These are phyloP conservation scores for Cornus suecica DNA, from an alignment of 148 eudicot genomes.

Conservation along the genomic window DNA sequence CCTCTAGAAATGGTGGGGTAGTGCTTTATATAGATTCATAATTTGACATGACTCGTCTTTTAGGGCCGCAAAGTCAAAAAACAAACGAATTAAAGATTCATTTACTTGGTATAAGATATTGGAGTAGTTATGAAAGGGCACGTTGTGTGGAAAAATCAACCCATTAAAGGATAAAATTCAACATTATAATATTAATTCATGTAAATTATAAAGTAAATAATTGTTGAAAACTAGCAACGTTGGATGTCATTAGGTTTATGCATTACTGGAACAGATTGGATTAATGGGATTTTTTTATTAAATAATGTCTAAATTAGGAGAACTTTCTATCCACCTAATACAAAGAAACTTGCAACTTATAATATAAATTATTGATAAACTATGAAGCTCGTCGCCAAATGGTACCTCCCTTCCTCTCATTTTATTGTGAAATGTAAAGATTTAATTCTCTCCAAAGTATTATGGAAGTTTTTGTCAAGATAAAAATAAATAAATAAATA, in stretches of 20 bases:
- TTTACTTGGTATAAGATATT: background rate
- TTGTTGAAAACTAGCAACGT: background rate
- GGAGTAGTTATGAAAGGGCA: background rate
- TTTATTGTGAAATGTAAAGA: too few relatives aligned
- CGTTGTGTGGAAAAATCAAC: background rate
- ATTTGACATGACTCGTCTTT: background rate
- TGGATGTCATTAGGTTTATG: background rate
- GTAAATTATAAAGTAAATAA: background rate
- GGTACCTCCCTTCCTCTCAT: too few relatives aligned
- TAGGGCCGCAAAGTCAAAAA: background rate
- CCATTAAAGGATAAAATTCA: background rate
- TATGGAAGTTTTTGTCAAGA: too few relatives aligned
- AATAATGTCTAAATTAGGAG: background rate
- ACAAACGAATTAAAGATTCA: background rate
- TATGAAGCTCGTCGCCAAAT: too few relatives aligned
- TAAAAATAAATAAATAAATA: too few relatives aligned
- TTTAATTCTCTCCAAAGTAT: too few relatives aligned
- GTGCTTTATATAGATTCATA: too few relatives aligned
- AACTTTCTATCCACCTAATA: background rate
- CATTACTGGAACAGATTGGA: background rate
- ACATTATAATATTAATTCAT: background rate
- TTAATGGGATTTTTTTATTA: background rate
- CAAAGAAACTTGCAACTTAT: background rate
- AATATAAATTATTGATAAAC: background rate
- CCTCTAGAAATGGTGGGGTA: too few relatives aligned